A percentile compares a stretch with the other conserved stretches of the same genome.
Conservation (phyloP, 108 stramenopile species). For the Skeletonema potamos region DNA sequence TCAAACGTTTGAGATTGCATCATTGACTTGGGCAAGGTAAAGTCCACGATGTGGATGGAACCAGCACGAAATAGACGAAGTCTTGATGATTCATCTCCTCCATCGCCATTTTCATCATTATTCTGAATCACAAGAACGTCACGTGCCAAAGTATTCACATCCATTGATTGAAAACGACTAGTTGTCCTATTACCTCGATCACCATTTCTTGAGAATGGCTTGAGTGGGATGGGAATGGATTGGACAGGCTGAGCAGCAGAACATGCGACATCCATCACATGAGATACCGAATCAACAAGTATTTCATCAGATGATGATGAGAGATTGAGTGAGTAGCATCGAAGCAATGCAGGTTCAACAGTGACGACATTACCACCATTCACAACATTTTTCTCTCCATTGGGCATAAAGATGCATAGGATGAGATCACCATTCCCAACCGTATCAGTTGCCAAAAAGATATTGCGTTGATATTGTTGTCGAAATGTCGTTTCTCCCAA, state of each 20-base stretch:
- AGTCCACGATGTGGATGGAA: conserved; percentile 49
- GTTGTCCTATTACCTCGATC: not conserved
- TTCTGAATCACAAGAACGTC: conserved; percentile 55
- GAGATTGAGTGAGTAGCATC: conserved; percentile 39
- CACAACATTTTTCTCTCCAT: conserved; percentile 3
- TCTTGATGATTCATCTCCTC: not conserved
- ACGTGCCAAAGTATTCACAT: conserved; percentile 48
- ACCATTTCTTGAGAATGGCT: conserved; percentile 20
- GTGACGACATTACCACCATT: not conserved
- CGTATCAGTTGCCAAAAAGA: conserved; percentile 42
- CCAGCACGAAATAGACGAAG: conserved; percentile 51
- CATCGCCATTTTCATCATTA: not conserved
- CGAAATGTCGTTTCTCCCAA: not conserved
- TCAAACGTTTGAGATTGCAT: not conserved
- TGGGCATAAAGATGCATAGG: conserved; percentile 36
- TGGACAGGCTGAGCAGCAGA: conserved; percentile 40
- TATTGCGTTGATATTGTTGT: conserved; percentile 2
- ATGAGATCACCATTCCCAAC: conserved; percentile 37
- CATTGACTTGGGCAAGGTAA: conserved; percentile 18
- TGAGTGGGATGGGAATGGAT: conserved; percentile 49
- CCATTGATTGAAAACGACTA: conserved; percentile 23
- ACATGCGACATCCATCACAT: not conserved
- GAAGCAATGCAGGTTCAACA: conserved; percentile 7
- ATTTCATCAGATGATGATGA: not conserved
- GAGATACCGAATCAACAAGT: not conserved